These are phyloP conservation scores for Trametes polyzona DNA, from an alignment of 1,284 basidiomycete species.

Conservation along the genomic window DNA sequence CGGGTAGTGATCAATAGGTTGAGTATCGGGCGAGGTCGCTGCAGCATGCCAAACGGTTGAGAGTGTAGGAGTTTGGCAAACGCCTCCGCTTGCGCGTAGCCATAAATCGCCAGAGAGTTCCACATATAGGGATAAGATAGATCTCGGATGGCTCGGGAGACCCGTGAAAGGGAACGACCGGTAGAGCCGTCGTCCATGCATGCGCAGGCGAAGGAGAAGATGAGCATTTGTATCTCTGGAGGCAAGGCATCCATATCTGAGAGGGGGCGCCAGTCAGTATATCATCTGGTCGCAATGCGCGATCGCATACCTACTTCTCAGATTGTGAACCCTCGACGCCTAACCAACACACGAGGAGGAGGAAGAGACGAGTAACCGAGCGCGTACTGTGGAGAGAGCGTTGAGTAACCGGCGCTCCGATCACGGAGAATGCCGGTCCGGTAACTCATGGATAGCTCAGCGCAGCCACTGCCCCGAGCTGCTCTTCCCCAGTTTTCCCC, in stretches of 20 bases:
- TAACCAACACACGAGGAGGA: no score
- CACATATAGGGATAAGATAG: slow-evolving; percentile 32
- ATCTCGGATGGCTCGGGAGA: slow-evolving; percentile 32
- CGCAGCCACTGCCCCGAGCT: not conserved
- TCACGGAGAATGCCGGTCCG: slow-evolving; percentile 8
- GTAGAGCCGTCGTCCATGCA: slow-evolving; percentile 16
- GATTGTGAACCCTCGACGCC: no score
- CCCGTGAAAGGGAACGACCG: slow-evolving; percentile 28
- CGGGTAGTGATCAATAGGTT: slow-evolving; percentile 34
- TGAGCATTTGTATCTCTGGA: slow-evolving; percentile 30
- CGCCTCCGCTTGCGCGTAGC: slow-evolving; percentile 8
- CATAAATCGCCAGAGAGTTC: slow-evolving; percentile 29
- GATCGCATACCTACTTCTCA: no score
- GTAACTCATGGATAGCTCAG: not conserved
- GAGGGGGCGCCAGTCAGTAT: no score
- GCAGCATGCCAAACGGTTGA: not conserved
- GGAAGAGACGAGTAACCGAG: not conserved
- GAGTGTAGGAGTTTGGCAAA: slow-evolving; percentile 3
- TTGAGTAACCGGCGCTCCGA: not conserved
- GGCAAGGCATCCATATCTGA: slow-evolving; percentile 29
- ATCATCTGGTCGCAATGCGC: no score
- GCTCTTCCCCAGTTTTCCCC: not conserved
- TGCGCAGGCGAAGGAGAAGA: slow-evolving; percentile 31
- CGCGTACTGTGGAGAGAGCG: not conserved
- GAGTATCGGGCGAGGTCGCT: slow-evolving; percentile 20